Base-by-base conservation (phyloP, 2,329 filamentous ascomycete genomes). In the Cordyceps cateniannulata region DNA sequence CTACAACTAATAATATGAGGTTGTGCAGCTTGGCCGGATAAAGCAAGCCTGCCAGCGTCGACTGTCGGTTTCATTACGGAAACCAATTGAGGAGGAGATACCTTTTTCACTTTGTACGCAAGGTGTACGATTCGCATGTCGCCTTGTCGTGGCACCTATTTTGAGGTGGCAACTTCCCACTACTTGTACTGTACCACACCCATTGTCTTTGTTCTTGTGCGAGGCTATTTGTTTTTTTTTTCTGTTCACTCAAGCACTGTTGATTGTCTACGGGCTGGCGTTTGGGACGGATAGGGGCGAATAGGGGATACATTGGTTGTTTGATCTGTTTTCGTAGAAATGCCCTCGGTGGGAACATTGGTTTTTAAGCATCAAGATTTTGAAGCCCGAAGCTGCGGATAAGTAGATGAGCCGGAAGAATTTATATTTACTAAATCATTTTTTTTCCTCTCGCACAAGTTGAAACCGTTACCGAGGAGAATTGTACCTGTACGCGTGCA, bases 251-350 rank as follows among this genome's bases (percentile, higher is more conserved):
- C 18, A 25, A 20, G 45, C 48, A 54, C 50, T 32, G 47, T 50
- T 63, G 50, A 47, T 55, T 59, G 45, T 35, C 45, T 54, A 54
- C 49, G 61, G 27, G 54, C 35, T 48, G 64, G 65, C 65, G 64
- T 66, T 66, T 40, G 53, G 63, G 59, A 59, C 60, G 62, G 63
- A 27, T 50, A 50, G 56, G 62, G 62, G 62, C 60, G 61, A 64
- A 47, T 59, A 25, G 18, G 44, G 45, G 44, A 38, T 58, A 58
- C 55, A 58, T 35, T 58, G 55, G 55, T 58, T 58, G 44, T 58
- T 40, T 49, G 55, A 58, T 58, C 32, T 58, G 29, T 49, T 50
- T 48, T 57, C 22, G 29, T 24, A 49, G 44, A 58, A 58, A 49
- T 49, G 20, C 44, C 44, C 55, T 22, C 18, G 20, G 18, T 35